These are phyloP conservation scores for Inonotus obliquus DNA, from an alignment of 1,284 basidiomycete genomes.

Conservation along the genomic window DNA sequence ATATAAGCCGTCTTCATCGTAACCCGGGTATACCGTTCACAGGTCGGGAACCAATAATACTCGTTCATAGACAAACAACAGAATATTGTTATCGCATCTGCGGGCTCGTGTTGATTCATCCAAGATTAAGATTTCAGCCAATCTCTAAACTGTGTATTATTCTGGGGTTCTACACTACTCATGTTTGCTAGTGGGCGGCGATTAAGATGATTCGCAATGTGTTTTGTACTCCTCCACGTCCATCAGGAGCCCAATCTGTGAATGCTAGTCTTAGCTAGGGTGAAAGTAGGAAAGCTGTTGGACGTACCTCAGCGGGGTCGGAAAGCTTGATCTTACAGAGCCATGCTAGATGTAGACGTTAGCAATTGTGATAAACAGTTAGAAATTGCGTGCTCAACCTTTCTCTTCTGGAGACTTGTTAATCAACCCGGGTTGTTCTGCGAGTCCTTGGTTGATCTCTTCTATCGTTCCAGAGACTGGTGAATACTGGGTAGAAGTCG, in stretches of 20 bases:
- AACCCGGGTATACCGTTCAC: not conserved
- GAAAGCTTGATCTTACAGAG: conserved; percentile 90
- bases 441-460: conserved; percentile 75
- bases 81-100: not conserved
- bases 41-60: not conserved
- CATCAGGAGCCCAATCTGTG: conserved; percentile 71
- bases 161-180: not conserved
- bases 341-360: conserved; percentile 63
- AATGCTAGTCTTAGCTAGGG: not conserved
- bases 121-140: not conserved
- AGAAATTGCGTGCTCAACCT: conserved; percentile 48
- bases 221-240: conserved; percentile 76
- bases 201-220: conserved; percentile 51
- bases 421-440: conserved; percentile 71
- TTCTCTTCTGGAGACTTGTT: conserved; percentile 88
- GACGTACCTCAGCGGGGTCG: conserved; percentile 64
- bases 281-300: not conserved
- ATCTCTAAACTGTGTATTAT: not conserved
- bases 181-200: not conserved
- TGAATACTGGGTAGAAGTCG: conserved; percentile 61
- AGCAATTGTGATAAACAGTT: not conserved
- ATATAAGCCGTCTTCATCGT: conserved; percentile 50
- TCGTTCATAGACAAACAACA: not conserved
- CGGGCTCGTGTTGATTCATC: not conserved
- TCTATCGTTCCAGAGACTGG: conserved; percentile 85